These are phyloP conservation scores for Psilocybe azurescens DNA, from an alignment of 768 basidiomycete genomes.

Conservation along the genomic window DNA sequence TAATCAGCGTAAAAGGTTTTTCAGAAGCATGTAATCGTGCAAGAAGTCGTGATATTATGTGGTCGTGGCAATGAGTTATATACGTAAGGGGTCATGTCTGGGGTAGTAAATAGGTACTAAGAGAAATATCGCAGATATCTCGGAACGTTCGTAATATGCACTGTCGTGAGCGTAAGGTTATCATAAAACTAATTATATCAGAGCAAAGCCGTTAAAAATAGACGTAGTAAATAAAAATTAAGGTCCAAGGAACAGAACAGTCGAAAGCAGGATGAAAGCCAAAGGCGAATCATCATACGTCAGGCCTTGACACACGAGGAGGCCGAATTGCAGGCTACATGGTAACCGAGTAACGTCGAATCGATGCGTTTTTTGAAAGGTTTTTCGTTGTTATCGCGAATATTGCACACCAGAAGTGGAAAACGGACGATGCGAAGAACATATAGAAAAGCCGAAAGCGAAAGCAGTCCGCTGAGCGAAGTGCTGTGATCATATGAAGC, in stretches of 20 bases:
- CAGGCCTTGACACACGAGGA: not conserved
- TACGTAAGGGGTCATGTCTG: not conserved
- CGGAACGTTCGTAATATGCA: not conserved
- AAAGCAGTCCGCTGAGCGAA: not conserved
- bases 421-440: not conserved
- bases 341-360: slow-evolving; percentile 10
- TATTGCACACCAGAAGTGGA: not conserved
- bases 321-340: slow-evolving; percentile 1
- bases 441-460: not conserved
- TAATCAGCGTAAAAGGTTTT: not conserved
- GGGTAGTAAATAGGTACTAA: not conserved
- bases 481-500: not conserved
- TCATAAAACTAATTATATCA: too few species aligned
- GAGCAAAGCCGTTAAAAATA: not conserved
- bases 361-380: slow-evolving; percentile 2
- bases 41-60: not conserved
- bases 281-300: slow-evolving; percentile 14
- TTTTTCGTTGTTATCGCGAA: slow-evolving; percentile 6
- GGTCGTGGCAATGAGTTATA: not conserved
- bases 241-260: not conserved
- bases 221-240: not conserved
- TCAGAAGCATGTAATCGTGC: not conserved
- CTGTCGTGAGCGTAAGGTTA: not conserved
- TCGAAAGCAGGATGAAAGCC: slow-evolving; percentile 14
- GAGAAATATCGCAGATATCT: not conserved